phyloP scores from a whole-genome alignment of 441 rosid species.

The Capsella rubella region DNA sequence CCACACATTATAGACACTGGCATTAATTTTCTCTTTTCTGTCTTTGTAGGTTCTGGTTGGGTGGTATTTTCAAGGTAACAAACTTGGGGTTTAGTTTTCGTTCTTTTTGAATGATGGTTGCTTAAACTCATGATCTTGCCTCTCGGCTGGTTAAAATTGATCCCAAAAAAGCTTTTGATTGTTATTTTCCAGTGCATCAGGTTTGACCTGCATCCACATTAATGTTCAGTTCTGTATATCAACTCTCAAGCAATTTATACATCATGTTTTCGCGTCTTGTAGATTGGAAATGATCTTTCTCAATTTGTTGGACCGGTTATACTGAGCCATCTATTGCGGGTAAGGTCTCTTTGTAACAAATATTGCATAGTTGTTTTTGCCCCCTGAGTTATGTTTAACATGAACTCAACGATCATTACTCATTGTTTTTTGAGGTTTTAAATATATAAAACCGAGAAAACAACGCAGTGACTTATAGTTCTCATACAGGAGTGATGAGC shows the following conservation, averaged over 20 bases:
- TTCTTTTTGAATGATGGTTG: slow-evolving; percentile 3
- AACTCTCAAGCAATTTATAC: slow-evolving; percentile 38
- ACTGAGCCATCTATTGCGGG: slow-evolving; percentile 83
- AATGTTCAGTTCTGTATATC: slow-evolving; percentile 37
- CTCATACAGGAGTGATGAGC: neutral
- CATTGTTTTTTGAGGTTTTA: neutral
- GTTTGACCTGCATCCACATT: slow-evolving; percentile 22
- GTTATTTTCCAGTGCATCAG: slow-evolving; percentile 6
- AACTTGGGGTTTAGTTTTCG: slow-evolving; percentile 4
- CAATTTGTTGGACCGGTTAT: slow-evolving; percentile 90
- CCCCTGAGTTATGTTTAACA: neutral
- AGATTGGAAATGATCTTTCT: slow-evolving; percentile 91
- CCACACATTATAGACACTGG: neutral
- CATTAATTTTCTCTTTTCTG: slow-evolving; percentile 5
- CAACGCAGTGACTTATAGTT: neutral
- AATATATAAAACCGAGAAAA: neutral
- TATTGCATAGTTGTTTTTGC: slow-evolving; percentile 16
- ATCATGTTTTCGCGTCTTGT: slow-evolving; percentile 50
- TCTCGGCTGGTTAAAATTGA: slow-evolving; percentile 10
- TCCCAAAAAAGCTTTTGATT: slow-evolving; percentile 14
- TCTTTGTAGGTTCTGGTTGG: slow-evolving; percentile 85
- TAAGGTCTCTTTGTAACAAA: slow-evolving; percentile 35
- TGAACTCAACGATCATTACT: neutral
- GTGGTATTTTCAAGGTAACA: slow-evolving; percentile 88
- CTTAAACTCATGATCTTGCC: neutral